A percentile compares a stretch with the other conserved stretches of the same genome.
phyloP scores from a whole-genome alignment of 2,329 filamentous ascomycete genomes.

The Aspergillus udagawae region DNA sequence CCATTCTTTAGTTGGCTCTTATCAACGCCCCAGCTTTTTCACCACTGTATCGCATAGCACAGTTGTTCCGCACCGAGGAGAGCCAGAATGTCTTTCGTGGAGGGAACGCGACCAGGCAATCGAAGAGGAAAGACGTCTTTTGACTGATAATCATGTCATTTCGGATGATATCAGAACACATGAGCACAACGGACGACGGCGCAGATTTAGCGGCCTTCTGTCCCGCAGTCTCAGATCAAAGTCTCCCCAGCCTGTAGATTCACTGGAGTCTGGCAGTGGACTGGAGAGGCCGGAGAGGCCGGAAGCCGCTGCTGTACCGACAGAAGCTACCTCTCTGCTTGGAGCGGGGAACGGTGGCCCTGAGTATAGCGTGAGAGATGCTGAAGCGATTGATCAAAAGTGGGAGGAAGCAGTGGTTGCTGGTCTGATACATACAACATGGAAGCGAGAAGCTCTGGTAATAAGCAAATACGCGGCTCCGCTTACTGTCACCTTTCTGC shows the following conservation, averaged over 20 bases:
- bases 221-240: slow-evolving; percentile 3
- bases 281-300: slow-evolving; percentile 9
- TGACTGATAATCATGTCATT: slow-evolving; percentile 58
- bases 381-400: slow-evolving; percentile 63
- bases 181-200: slow-evolving; percentile 12
- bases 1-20: slow-evolving; percentile 59
- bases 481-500: slow-evolving; percentile 67
- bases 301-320: slow-evolving; percentile 13
- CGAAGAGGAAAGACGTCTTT: slow-evolving; percentile 55
- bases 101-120: slow-evolving; percentile 52
- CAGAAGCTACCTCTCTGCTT: slow-evolving; percentile 50
- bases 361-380: slow-evolving; percentile 47
- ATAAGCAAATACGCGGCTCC: slow-evolving; percentile 68
- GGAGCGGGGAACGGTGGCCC: slow-evolving; percentile 38
- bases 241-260: slow-evolving; percentile 6
- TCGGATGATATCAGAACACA: slow-evolving; percentile 45
- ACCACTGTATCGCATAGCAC: slow-evolving; percentile 68
- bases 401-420: slow-evolving; percentile 83
- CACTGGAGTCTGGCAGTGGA: background rate
- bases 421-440: slow-evolving; percentile 81
- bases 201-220: slow-evolving; percentile 23
- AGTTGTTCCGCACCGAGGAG: slow-evolving; percentile 53
- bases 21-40: slow-evolving; percentile 73
- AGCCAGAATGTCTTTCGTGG: slow-evolving; percentile 46
- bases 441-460: slow-evolving; percentile 83